phyloP scores from a whole-genome alignment of 371 early-diverging fungal species.

The Mycotypha africana region DNA sequence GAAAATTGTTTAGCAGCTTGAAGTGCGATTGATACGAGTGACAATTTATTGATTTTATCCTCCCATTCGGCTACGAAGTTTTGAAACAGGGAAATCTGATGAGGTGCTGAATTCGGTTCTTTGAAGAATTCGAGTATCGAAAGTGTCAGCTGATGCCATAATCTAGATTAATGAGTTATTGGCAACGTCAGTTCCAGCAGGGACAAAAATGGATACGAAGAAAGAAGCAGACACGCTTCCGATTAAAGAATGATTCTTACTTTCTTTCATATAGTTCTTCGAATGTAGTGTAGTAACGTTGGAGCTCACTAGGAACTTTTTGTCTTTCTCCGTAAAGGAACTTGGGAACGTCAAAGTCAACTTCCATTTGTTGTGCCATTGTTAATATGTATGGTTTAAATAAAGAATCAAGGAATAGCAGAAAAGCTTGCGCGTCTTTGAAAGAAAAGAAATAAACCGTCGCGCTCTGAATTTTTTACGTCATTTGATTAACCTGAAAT shows the following conservation, averaged over 20 bases:
- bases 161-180: too few relatives aligned
- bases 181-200: too few relatives aligned
- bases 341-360: slow-evolving; percentile 75
- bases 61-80: slow-evolving; percentile 92
- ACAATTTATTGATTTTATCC: slow-evolving; percentile 88
- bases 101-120: slow-evolving; percentile 72
- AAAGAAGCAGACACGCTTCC: not conserved
- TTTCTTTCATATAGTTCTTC: slow-evolving; percentile 91
- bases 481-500: too few relatives aligned
- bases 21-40: slow-evolving; percentile 77
- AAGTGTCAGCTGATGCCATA: slow-evolving; percentile 96
- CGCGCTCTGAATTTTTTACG: too few relatives aligned
- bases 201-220: not conserved
- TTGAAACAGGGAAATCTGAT: slow-evolving; percentile 77
- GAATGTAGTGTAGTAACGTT: slow-evolving; percentile 72
- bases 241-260: slow-evolving; percentile 37
- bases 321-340: slow-evolving; percentile 67
- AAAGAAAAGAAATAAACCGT: not conserved
- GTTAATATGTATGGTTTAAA: not conserved
- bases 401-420: slow-evolving; percentile 2
- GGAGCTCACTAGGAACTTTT: slow-evolving; percentile 64
- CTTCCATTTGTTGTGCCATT: slow-evolving; percentile 67
- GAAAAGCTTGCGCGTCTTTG: slow-evolving; percentile 6
- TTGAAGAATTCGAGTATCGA: slow-evolving; percentile 70
- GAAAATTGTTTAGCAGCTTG: slow-evolving; percentile 71